These are phyloP conservation scores for Conringia planisiliqua DNA, from an alignment of 345 rosid species.

Conservation along the genomic window DNA sequence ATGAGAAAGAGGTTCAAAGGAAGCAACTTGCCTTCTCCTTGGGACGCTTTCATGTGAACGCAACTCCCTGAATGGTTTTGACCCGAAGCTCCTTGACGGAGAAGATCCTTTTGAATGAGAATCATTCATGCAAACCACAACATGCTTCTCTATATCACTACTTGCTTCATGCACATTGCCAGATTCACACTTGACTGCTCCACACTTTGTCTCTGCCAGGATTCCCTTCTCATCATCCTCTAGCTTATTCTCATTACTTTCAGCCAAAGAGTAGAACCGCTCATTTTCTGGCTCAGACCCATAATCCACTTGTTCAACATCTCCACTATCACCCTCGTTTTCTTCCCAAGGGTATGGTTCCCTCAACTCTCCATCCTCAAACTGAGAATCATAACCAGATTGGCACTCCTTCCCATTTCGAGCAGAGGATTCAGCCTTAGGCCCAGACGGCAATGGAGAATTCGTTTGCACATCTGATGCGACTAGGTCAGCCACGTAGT, in stretches of 20 bases:
- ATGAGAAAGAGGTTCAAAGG: not conserved
- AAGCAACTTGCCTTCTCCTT: constrained; percentile 44
- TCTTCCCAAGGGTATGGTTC: constrained; percentile 54
- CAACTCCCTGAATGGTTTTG: constrained; percentile 21
- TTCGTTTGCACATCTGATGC: constrained; percentile 26
- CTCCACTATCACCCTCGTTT: constrained; percentile 31
- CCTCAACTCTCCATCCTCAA: constrained; percentile 73
- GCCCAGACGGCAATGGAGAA: not conserved
- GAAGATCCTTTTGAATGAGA: constrained; percentile 27
- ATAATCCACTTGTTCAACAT: constrained; percentile 51
- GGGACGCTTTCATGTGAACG: constrained; percentile 28
- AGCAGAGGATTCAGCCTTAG: constrained; percentile 8
- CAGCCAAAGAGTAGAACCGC: constrained; percentile 29
- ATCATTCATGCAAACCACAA: constrained; percentile 27
- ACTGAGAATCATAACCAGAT: constrained; percentile 67
- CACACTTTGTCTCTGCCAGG: not conserved
- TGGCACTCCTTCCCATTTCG: constrained; percentile 33
- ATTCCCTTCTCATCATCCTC: constrained; percentile 32
- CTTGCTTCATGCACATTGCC: constrained; percentile 24
- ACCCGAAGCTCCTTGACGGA: constrained; percentile 4
- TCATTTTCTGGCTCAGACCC: constrained; percentile 53
- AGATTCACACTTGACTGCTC: constrained; percentile 12
- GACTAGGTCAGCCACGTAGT: not conserved
- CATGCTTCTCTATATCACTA: constrained; percentile 30
- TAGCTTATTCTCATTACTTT: constrained; percentile 31